Evolutionary conservation across 176 grass and related monocot species (phyloP).

Genomic region (Thalia dealbata): DNA sequence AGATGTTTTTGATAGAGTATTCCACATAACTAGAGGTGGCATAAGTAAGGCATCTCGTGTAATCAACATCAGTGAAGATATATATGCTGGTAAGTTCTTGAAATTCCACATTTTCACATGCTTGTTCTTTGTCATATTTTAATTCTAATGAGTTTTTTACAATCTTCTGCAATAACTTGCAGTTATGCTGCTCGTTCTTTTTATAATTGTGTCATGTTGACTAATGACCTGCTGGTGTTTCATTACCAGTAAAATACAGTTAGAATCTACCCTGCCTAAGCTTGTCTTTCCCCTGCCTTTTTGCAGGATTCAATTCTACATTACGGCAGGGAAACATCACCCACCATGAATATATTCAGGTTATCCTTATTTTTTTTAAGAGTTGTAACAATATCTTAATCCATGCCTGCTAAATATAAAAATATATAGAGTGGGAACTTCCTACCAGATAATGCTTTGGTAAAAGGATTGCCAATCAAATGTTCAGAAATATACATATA

Average conservation of each 20-base stretch:
- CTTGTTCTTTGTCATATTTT: background rate
- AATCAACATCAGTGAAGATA: constrained; percentile 99
- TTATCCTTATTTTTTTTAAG: constrained; percentile 6
- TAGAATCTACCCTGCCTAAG: background rate
- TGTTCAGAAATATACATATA: too few species aligned
- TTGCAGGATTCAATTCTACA: constrained; percentile 96
- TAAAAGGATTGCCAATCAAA: too few species aligned
- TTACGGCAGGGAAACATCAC: constrained; percentile 91
- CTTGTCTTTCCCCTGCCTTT: constrained; percentile 4
- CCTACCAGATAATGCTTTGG: too few species aligned
- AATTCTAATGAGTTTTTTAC: background rate
- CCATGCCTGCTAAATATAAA: background rate
- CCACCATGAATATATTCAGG: constrained; percentile 99
- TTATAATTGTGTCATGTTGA: background rate
- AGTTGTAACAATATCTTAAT: background rate
- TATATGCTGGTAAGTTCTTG: constrained; percentile 55
- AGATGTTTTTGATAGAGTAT: constrained; percentile 99
- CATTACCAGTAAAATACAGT: background rate
- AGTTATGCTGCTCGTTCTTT: background rate
- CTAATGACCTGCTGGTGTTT: background rate
- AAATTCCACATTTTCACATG: background rate
- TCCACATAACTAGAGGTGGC: constrained; percentile 95
- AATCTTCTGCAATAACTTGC: background rate
- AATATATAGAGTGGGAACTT: too few species aligned
- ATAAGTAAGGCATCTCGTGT: constrained; percentile 96